Conservation (phyloP, 371 early-diverging fungal species). For the Haplosporangium sp. region DNA sequence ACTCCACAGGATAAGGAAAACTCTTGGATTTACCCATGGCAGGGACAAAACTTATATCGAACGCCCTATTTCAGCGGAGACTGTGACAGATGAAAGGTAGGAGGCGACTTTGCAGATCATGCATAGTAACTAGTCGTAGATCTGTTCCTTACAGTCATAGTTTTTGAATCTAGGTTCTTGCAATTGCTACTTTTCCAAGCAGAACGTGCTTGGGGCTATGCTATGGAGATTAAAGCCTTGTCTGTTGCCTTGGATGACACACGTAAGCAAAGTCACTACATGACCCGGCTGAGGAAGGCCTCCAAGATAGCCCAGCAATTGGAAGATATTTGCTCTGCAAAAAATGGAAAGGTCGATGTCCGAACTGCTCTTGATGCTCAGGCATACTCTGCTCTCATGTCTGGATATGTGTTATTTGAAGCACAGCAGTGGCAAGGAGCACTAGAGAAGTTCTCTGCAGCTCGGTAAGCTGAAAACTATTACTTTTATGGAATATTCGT, state of each 20-base stretch:
- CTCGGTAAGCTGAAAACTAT: conserved; percentile 61
- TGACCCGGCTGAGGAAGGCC: conserved; percentile 75
- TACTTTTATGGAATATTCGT: background rate
- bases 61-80: conserved; percentile 62
- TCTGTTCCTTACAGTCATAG: background rate
- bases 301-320: conserved; percentile 65
- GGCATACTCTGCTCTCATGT: conserved; percentile 81
- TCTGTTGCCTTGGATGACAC: conserved; percentile 67
- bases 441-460: conserved; percentile 70
- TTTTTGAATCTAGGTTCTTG: conserved; percentile 59
- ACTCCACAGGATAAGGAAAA: conserved; percentile 73
- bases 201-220: conserved; percentile 86
- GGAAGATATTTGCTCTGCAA: conserved; percentile 63
- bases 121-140: background rate
- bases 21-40: conserved; percentile 67
- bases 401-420: conserved; percentile 76
- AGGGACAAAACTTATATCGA: conserved; percentile 64
- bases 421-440: conserved; percentile 78
- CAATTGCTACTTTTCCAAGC: conserved; percentile 74
- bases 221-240: conserved; percentile 81
- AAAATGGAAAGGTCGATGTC: conserved; percentile 63
- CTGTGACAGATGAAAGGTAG: conserved; percentile 63
- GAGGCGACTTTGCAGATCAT: background rate
- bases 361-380: conserved; percentile 72
- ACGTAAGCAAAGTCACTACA: conserved; percentile 75